phyloP scores from a whole-genome alignment of 2,329 filamentous ascomycete genomes.

The Chaetomiaceae sp. region DNA sequence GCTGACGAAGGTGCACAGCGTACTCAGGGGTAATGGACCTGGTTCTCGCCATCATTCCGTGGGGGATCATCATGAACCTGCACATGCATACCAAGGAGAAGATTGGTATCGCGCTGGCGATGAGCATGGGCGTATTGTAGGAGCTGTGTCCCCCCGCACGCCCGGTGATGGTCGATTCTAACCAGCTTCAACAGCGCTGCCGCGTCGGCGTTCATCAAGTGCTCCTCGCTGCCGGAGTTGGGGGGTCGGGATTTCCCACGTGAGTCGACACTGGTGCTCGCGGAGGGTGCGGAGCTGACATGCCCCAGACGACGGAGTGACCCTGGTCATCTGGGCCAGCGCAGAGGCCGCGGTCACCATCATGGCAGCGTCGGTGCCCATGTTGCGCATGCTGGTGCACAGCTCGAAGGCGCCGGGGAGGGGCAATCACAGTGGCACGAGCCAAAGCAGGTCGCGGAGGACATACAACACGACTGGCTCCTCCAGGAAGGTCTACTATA shows the following conservation, averaged over 20 bases:
- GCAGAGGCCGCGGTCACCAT: conserved; percentile 24
- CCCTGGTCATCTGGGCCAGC: conserved; percentile 24
- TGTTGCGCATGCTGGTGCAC: conserved; percentile 20
- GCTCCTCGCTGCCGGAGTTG: conserved; percentile 23
- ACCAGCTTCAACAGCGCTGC: neutral
- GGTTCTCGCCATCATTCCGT: neutral
- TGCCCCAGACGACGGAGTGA: conserved; percentile 20
- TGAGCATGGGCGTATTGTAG: conserved; percentile 4
- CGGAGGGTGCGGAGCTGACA: neutral
- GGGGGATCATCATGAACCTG: neutral
- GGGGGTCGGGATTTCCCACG: conserved; percentile 21
- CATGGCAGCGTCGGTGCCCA: conserved; percentile 25
- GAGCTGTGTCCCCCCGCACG: too few species aligned
- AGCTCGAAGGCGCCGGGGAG: conserved; percentile 5
- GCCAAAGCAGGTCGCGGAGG: conserved; percentile 10
- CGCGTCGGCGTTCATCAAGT: conserved; percentile 17
- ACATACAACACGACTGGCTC: conserved; percentile 9
- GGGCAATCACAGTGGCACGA: neutral
- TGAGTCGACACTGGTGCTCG: conserved; percentile 7
- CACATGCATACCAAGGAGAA: neutral
- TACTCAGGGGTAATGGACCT: conserved; percentile 2
- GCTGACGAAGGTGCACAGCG: neutral
- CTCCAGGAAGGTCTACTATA: conserved; percentile 19
- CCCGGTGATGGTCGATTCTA: too few species aligned
- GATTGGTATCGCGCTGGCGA: neutral